phyloP scores from a whole-genome alignment of 192 early-diverging fungal species.

The Linnemannia schmuckeri region DNA sequence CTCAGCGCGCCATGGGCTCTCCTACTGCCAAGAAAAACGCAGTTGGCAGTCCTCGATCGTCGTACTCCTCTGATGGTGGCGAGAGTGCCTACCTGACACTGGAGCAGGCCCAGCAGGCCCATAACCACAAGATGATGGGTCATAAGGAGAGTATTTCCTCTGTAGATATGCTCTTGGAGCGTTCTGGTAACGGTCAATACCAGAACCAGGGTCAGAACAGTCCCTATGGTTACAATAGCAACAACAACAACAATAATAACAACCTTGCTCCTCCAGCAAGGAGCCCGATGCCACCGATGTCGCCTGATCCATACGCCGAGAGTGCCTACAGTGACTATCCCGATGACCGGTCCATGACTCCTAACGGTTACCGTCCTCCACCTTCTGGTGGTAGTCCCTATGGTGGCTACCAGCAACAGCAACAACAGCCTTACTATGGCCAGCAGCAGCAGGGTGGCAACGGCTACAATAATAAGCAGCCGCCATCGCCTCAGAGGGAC shows the following conservation, averaged over 20 bases:
- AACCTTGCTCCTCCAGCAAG: conserved; percentile 8
- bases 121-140: conserved; percentile 40
- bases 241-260: neutral
- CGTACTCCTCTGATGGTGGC: conserved; percentile 19
- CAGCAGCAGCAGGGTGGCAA: conserved; percentile 8
- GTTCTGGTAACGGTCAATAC: neutral
- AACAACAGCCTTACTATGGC: neutral
- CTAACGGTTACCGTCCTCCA: conserved; percentile 11
- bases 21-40: neutral
- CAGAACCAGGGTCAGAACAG: conserved; percentile 6
- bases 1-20: neutral
- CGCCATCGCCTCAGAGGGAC: neutral
- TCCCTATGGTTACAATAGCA: neutral
- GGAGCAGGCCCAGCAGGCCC: conserved; percentile 39
- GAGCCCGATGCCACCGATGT: neutral
- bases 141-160: conserved; percentile 49
- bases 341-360: conserved; percentile 34
- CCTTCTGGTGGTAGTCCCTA: neutral
- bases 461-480: neutral
- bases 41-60: conserved; percentile 16
- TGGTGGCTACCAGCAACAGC: neutral
- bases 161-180: conserved; percentile 23
- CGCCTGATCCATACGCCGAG: conserved; percentile 46
- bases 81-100: conserved; percentile 30
- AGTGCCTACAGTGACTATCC: conserved; percentile 36